Evolutionary conservation across 148 eudicot species (phyloP), one percentile per base, ranked within the genome.

Genomic region (Vaccinium corymbosum): DNA sequence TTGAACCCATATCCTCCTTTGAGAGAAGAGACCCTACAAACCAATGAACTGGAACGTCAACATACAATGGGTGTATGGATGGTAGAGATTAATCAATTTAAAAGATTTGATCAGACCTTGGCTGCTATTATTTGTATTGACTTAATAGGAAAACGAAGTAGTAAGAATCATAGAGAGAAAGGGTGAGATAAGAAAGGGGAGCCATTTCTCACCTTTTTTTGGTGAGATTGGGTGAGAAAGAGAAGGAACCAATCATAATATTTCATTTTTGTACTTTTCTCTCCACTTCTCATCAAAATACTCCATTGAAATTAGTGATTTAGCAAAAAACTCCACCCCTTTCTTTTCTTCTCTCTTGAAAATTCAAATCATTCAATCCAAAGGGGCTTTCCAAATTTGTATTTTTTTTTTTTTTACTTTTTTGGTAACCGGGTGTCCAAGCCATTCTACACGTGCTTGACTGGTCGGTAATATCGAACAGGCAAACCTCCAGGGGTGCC

Each of bases 11-110:
- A 57, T 42, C 51, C 48, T 81, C 82, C 22, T 49, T 25, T 29
- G 62, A 75, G 66, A 72, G n/a, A 74, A 53, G 82, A 83, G 76
- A 50, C 22, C 81, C 75, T 66, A 71, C 56, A 79, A 48, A 50
- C 52, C 68, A 49, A 61, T n/a, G 22, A 68, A 12, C 76, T 25
- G 35, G 57, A 78, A 71, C 19, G 32, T 71, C 29, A 25, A 46
- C 49, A 71, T 57, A 48, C 49, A 13, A 19, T 29, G 72, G 38
- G 51, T 27, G 59, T 20, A 50, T 59, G 57, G 38, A 75, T 61
- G 20, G 61, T 48, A 75, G 42, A 17, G 55, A 85, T 55, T 2
- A 49, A 38, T 53, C 68, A 80, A 70, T 15, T 57, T 79, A 50
- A 56, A 29, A 56, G 9, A 20, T 11, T 7, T 16, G 53, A 10